Evolutionary conservation across 2,329 filamentous ascomycete genomes (phyloP), one percentile per base, ranked within the genome.

Genomic region (Alternaria sp.): DNA sequence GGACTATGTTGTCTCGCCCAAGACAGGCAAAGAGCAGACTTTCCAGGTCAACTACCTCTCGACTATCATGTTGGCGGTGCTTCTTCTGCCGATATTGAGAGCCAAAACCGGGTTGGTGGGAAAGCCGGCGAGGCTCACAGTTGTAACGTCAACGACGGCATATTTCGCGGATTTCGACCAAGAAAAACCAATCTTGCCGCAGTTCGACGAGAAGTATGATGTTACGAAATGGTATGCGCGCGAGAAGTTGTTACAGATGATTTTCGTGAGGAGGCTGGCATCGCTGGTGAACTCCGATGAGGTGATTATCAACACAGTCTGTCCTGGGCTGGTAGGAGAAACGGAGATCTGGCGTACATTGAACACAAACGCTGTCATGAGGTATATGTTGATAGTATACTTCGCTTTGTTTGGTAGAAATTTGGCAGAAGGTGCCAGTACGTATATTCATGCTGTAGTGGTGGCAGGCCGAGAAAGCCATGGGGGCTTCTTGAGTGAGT

Each of bases 41-140:
- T 65, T 89, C 13, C 86, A 89, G 71, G 83, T 88, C 59, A 88
- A 89, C 69, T 80, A 84, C 4, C 75, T 89, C 7, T 85, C 85
- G 1, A 89, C 86, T 0, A 79, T 81, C 6, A 76, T 88, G 4
- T 74, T 89, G 8, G 83, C 81, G 1, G 57, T 88, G 5, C 74
- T 87, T 3, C 76, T 89, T 21, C 75, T 80, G 3, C 79, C 79
- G 6, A 66, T 66, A 7, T 64, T 79, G 19, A 67, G 68, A 26
- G 25, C 62, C 6, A 70, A 61, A n/a, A 32, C 50, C 1, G 17
- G 21, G 52, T 61, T n/a, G 21, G 26, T 23, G 5, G 59, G 59
- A 10, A 36, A 19, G 32, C 59, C 59, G 6, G 45, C 52, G n/a
- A 44, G 59, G 5, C 45, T 61, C 28, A 61, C 52, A 12, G 5